phyloP scores from a whole-genome alignment of 2,329 filamentous ascomycete species.

The Xylaria sp. region DNA sequence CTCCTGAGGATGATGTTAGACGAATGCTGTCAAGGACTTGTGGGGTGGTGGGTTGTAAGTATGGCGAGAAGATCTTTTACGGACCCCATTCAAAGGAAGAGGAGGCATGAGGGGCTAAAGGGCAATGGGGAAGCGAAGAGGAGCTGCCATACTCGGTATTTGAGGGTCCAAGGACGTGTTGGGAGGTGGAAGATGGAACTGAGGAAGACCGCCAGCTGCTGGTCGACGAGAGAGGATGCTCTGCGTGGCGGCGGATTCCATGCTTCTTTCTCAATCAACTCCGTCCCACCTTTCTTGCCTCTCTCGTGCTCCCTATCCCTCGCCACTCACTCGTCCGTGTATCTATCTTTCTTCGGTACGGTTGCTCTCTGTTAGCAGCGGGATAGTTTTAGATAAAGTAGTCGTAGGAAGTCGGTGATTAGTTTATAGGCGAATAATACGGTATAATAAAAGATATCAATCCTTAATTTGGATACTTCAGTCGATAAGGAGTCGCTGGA shows the following conservation, averaged over 20 bases:
- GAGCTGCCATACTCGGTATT: constrained; percentile 51
- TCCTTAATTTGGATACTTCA: not conserved
- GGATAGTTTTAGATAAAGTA: constrained; percentile 16
- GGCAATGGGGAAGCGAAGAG: constrained; percentile 33
- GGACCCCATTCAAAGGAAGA: constrained; percentile 20
- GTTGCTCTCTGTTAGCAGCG: constrained; percentile 19
- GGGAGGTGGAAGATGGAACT: constrained; percentile 50
- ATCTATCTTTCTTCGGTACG: constrained; percentile 15
- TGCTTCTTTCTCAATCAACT: constrained; percentile 38
- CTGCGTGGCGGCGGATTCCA: constrained; percentile 47
- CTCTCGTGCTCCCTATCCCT: constrained; percentile 29
- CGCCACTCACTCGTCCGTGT: constrained; percentile 25
- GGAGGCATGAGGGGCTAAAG: constrained; percentile 30
- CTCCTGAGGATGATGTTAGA: constrained; percentile 60
- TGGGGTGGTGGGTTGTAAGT: constrained; percentile 21
- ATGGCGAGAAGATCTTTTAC: constrained; percentile 25
- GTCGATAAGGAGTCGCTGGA: constrained; percentile 7
- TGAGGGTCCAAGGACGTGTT: constrained; percentile 50
- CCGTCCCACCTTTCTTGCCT: constrained; percentile 30
- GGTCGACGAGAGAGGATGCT: constrained; percentile 78
- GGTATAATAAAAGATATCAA: not conserved
- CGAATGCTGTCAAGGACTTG: constrained; percentile 30
- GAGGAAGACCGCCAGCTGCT: constrained; percentile 73
- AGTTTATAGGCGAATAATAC: not conserved
- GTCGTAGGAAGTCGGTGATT: constrained; percentile 2